Base-by-base conservation (phyloP, 2,329 filamentous ascomycete genomes). In the Sordariomycetes sp. region DNA sequence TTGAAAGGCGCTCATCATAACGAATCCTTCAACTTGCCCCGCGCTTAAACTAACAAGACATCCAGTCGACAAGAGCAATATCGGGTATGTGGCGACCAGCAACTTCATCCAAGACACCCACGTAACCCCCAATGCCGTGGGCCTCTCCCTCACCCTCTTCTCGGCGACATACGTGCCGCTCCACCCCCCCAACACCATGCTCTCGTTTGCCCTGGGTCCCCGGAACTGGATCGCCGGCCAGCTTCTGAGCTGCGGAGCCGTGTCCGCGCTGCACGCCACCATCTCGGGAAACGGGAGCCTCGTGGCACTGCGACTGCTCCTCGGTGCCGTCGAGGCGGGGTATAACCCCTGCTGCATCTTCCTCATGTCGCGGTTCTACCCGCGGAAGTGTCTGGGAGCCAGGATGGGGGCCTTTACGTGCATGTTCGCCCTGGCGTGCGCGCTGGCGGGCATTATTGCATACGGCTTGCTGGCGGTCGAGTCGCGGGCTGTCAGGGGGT, bases 41-140 rank as follows among this genome's bases (percentile, higher is more conserved):
- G n/a, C n/a, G n/a, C n/a, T n/a, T 8, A 8, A 32, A 39, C 12
- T 39, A 39, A 39, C 12, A 13, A 39, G 17, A 17, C 3, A 4
- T 10, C 20, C 12, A 50, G 45, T 71, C 22, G 69, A 71, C 55
- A 65, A 67, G 42, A 63, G 69, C 58, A 71, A 71, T 60, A 66
- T 72, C 52, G 78, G 81, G 22, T 86, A 85, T 65, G 82, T 81
- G 10, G 77, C 74, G 62, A 66, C 53, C 10, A 54, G 36, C 13
- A 54, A 7, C 28, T 54, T 54, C 32, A 39, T 54, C 34, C 2
- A 35, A 8, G 53, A 54, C 4, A 22, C 53, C 17, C 15, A 39
- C 17, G 22, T 54, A 8, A 35, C 20, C 32, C 32, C n/a, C 4
- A 42, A 35, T 17, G 53, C 32, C n/a, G 53, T 54, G 15, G 20